Evolutionary conservation across 2,329 filamentous ascomycete genomes (phyloP), one percentile per base, ranked within the genome.

Genomic region (Paraconiothyrium sp.): DNA sequence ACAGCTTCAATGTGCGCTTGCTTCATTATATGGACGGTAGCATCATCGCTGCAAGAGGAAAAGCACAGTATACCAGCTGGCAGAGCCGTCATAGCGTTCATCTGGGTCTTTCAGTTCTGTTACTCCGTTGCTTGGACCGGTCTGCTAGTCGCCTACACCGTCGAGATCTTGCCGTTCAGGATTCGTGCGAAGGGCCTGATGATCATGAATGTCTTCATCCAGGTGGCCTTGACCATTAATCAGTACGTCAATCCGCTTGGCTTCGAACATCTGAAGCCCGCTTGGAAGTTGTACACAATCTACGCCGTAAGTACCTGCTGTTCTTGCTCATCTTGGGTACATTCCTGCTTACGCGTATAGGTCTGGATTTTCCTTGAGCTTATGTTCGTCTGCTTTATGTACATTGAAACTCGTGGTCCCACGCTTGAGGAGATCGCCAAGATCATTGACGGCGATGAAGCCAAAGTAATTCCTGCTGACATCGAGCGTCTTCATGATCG

Each of bases 341-440:
- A 37, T 22, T 9, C 4, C 27, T 47, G 20, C 68, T 73, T 50
- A 72, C 35, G 20, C 22, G 16, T 6, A 20, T 35, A 77, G 67
- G 75, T 87, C 58, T 90, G 88, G 88, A 85, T 89, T 72, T 80
- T 84, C 50, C 75, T 84, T 70, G 86, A 90, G 76, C 79, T 89
- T 49, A 63, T 86, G 50, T 89, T 90, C 67, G 87, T 90, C 39
- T 89, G 84, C 77, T 88, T 88, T 80, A 85, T 90, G 75, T 90
- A 89, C 74, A 84, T 90, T 59, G 90, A 92, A 80, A 92, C 90
- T 20, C 88, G 87, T 70, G 89, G 89, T 3, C 88, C 88, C 0
- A 91, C 89, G 1, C 86, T 92, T 0, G 90, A 92, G 74, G 88
- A 91, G 73, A 85, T 91, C 64, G 87, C 89, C 50, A 85, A 86